Evolutionary conservation across 306 rosid species (phyloP), one percentile per base, ranked within the genome.

Genomic region (Arachis hypogaea): DNA sequence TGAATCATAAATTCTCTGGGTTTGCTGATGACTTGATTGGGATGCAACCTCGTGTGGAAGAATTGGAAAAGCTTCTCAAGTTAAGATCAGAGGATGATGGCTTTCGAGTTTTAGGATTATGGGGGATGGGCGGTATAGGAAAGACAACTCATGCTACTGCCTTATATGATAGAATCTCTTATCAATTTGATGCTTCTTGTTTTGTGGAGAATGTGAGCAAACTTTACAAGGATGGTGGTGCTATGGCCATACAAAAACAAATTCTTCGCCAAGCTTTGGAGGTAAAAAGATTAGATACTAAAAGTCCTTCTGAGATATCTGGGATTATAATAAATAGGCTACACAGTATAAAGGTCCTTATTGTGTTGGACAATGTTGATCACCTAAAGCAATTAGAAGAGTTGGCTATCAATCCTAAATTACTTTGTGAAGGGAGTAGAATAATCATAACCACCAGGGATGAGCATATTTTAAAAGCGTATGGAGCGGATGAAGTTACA

Each of bases 51-150:
- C 78, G 50, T 6, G 57, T 78, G 0, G 74, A 65, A 58, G 18
- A 1, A 40, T 72, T 79, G 14, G 74, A 79, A 72, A 43, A 3
- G 0, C 55, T 47, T 28, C 22, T 79, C 4, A 43, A 42, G 3
- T 41, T 72, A 50, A 6, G 1, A 9, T 78, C 64, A 9, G 0
- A 0, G 8, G 38, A 50, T 22, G 16, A 49, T 59, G 59, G 14
- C 0, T 22, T 50, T 50, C 74, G 33, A 22, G 41, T 12, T 42
- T 6, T 79, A 30, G 82, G 78, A 0, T 66, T 79, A 38, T 72
- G 70, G 74, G 82, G 82, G 5, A 78, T 78, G 78, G 58, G 41
- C 9, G 82, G 82, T 56, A 40, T 72, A 2, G 73, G 82, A 16
- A 78, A 78, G 58, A 78, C 82, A 28, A 78, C 82, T 58, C 78